phyloP scores from a whole-genome alignment of 345 rosid genomes.

The Populus nigra region DNA sequence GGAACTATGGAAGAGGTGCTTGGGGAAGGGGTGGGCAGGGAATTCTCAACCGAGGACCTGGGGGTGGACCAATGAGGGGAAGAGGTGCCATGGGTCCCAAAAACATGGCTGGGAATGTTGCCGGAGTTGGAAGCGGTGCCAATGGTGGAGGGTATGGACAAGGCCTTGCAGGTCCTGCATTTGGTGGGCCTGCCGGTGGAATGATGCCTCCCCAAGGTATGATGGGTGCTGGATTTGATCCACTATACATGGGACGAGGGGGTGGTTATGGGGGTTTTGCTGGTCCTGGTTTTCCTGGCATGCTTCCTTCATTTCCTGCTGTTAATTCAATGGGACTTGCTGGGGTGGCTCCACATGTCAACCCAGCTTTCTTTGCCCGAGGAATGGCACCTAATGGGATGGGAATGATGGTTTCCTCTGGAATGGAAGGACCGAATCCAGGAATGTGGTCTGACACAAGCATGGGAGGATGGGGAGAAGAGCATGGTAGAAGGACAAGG shows the following conservation, averaged over 20 bases:
- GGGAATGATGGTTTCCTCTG: constrained; percentile 65
- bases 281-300: constrained; percentile 74
- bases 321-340: constrained; percentile 77
- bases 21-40: constrained; percentile 78
- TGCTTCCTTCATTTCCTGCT: constrained; percentile 71
- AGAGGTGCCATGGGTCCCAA: constrained; percentile 59
- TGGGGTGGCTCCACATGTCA: constrained; percentile 87
- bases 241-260: constrained; percentile 73
- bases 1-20: constrained; percentile 71
- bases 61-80: constrained; percentile 67
- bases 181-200: constrained; percentile 58
- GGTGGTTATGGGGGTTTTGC: constrained; percentile 72
- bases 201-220: constrained; percentile 79
- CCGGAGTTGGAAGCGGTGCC: constrained; percentile 42
- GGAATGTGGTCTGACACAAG: constrained; percentile 73
- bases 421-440: constrained; percentile 65
- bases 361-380: constrained; percentile 73
- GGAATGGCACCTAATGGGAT: constrained; percentile 65
- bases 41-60: constrained; percentile 51
- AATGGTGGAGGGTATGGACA: constrained; percentile 68
- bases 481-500: constrained; percentile 48
- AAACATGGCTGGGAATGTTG: constrained; percentile 48
- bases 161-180: constrained; percentile 65
- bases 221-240: constrained; percentile 83
- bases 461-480: constrained; percentile 73